Base-by-base conservation (phyloP, 768 basidiomycete genomes). In the Kwoniella botswanensis region DNA sequence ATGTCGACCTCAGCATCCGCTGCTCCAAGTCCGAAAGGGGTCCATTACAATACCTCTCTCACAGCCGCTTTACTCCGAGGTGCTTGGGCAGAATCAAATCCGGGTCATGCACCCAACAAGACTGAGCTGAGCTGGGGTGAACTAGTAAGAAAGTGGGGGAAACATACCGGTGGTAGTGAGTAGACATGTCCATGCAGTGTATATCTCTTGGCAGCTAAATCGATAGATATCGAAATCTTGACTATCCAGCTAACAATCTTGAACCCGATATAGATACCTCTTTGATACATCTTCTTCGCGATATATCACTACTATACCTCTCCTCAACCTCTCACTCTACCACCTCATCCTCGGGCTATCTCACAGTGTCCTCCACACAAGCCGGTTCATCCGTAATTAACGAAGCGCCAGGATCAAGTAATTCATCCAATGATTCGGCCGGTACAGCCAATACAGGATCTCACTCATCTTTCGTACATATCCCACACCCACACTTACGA, bases 161-260 rank as follows among this genome's bases (percentile, higher is more conserved):
- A 83, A 68, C 82, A 83, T 73, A 82, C 79, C 11, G 80, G 76
- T 35, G 82, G 81, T 52, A 74, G 81, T 82, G 70, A 77, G 80
- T 81, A 41, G 44, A 18, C 26, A 29, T 35, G 12, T 35, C 29
- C 41, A n/a, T 41, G 22, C 35, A 21, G 11, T 58, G 1, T n/a
- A 4, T 53, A 12, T 55, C 24, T 42, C 11, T 59, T 41, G 35
- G 57, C 57, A 50, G 13, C 46, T 10, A 41, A 41, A 59, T 59
- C 13, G 15, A n/a, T 59, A 21, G 13, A 29, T 4, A 29, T 24
- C 57, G 24, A 41, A 22, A 11, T 35, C 35, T 59, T 29, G 18
- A 43, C 9, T 43, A 10, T 17, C 18, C 24, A 22, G 63, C 68
- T 64, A 53, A 58, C 63, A n/a, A 42, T 62, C 18, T 24, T 35